phyloP scores from a whole-genome alignment of 352 stramenopile genomes.

The Elongisporangium undulatum region DNA sequence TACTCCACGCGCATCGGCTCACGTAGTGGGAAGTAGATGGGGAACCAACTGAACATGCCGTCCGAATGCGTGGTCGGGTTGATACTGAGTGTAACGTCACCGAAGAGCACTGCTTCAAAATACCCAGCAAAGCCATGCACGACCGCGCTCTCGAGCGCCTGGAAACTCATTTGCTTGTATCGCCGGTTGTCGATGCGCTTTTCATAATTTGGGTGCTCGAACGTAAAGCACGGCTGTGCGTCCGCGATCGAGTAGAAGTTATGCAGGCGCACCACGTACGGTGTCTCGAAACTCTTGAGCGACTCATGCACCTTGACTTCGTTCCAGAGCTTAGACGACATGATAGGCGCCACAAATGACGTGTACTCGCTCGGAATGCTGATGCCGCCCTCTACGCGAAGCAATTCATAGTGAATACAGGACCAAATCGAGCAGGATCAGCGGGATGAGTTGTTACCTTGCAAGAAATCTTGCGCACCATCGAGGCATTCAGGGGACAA shows the following conservation, averaged over 20 bases:
- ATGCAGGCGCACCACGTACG: conserved; percentile 96
- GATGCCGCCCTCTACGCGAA: conserved; percentile 63
- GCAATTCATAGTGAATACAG: conserved; percentile 3
- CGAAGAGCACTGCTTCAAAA: conserved; percentile 95
- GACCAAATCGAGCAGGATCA: not conserved
- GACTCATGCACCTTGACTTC: conserved; percentile 78
- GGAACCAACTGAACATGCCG: conserved; percentile 99
- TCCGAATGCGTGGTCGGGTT: conserved; percentile 92
- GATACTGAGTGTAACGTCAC: conserved; percentile 93
- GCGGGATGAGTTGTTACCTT: conserved; percentile 29
- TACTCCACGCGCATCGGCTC: conserved; percentile 84
- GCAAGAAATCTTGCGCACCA: conserved; percentile 90
- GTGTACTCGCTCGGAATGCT: conserved; percentile 93
- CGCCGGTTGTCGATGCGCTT: conserved; percentile 85
- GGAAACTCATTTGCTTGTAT: conserved; percentile 49
- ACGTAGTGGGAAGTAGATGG: conserved; percentile 96
- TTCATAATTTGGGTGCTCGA: conserved; percentile 88
- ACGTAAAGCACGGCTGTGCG: conserved; percentile 91
- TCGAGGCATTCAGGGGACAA: conserved; percentile 98
- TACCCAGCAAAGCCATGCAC: conserved; percentile 96
- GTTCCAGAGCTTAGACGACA: conserved; percentile 92
- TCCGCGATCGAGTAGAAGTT: conserved; percentile 87
- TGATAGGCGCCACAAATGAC: conserved; percentile 93
- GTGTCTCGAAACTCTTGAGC: conserved; percentile 92
- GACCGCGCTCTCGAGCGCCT: conserved; percentile 42